A percentile compares a stretch with the other conserved stretches of the same genome.
phyloP scores from a whole-genome alignment of 805 yeast species.

The Candida stauntonica region DNA sequence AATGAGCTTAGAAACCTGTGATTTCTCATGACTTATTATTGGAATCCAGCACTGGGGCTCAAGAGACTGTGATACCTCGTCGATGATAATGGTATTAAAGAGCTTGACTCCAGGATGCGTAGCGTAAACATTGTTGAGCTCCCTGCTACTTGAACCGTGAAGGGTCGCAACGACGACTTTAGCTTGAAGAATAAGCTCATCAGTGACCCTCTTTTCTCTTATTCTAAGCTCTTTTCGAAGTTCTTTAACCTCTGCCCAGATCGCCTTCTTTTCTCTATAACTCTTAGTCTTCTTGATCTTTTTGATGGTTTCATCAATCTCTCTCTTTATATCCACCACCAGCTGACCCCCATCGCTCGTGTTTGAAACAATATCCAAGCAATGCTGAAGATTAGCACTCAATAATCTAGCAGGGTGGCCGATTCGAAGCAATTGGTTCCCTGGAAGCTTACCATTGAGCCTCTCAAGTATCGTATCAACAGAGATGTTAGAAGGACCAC shows the following conservation, averaged over 20 bases:
- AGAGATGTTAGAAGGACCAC: conserved; percentile 92
- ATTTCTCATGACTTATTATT: conserved; percentile 51
- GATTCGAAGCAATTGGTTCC: conserved; percentile 58
- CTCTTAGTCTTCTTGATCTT: conserved; percentile 56
- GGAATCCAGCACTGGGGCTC: conserved; percentile 99
- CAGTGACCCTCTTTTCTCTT: conserved; percentile 61
- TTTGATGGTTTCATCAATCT: conserved; percentile 58
- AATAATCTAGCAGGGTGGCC: conserved; percentile 93
- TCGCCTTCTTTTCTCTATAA: conserved; percentile 58
- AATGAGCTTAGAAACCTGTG: conserved; percentile 47
- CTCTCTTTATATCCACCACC: conserved; percentile 61
- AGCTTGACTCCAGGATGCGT: conserved; percentile 29
- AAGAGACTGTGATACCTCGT: conserved; percentile 90
- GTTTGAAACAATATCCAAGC: conserved; percentile 68
- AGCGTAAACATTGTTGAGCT: conserved; percentile 50
- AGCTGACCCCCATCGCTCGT: conserved; percentile 55
- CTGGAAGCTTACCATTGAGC: conserved; percentile 28
- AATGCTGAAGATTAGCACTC: conserved; percentile 57
- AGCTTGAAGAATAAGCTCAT: conserved; percentile 53
- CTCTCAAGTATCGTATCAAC: conserved; percentile 90
- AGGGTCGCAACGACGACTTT: conserved; percentile 77
- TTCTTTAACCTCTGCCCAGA: conserved; percentile 65
- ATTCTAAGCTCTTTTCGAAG: conserved; percentile 64
- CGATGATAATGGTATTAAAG: conserved; percentile 82
- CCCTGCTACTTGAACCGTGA: conserved; percentile 82